Evolutionary conservation across 345 rosid genomes (phyloP), one percentile per base, ranked within the genome.

Genomic region (Acer saccharum): DNA sequence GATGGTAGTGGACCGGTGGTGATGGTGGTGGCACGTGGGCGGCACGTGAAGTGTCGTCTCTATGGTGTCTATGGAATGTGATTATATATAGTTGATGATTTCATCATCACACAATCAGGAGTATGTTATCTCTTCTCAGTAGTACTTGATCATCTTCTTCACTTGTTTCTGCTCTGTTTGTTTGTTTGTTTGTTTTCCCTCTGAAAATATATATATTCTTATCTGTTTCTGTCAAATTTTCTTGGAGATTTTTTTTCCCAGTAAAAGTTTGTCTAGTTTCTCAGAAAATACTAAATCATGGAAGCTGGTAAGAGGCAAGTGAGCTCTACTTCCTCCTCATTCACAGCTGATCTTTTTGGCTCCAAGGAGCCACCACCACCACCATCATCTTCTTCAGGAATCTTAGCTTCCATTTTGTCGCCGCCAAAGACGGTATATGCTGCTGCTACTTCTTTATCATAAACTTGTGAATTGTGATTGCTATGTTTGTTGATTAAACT

Each of bases 281-380:
- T 35, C 39, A 35, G 27, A 64, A 39, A 29, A 71, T 67, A 62
- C 39, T 35, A 35, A 35, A 17, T 46, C 18, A 91, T 91, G 98
- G 98, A 88, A 39, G 71, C 73, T 68, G 71, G 74, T 70, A 88
- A 87, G 82, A 88, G 84, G 71, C 77, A 81, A 76, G 69, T 71
- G 20, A 73, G 87, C 71, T 83, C 90, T 60, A 20, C 64, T 66
- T 76, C 91, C 60, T 85, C 89, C 55, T 90, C 89, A 4, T 87
- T 89, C 71, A 83, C 90, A 8, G 76, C 90, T 78, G 87, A 91
- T 68, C 90, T 94, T 71, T 94, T 90, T 75, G 92, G 96, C 78
- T 81, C 80, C 80, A 94, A 85, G 83, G 89, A 91, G 68, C 74
- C 87, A 39, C 78, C 86, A 21, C 81, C 91, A 3, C 78, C 86